These are phyloP conservation scores for Talaromyces piceae DNA, from an alignment of 2,329 filamentous ascomycete species.

Conservation along the genomic window DNA sequence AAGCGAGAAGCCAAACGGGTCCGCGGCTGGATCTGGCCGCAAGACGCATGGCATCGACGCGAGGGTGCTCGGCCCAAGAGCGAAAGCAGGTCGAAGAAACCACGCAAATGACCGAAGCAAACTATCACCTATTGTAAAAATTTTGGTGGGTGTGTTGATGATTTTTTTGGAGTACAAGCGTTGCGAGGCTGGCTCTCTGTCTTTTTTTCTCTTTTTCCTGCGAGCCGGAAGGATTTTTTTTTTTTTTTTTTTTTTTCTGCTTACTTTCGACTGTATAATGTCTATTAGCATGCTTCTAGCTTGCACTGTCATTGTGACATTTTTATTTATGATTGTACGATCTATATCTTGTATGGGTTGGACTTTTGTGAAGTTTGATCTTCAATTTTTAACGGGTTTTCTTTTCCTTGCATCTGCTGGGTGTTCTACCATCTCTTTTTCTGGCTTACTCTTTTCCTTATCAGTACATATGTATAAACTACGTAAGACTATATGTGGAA, in stretches of 20 bases:
- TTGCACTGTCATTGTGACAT: neutral
- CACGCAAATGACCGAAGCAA: constrained; percentile 30
- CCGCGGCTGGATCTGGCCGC: constrained; percentile 56
- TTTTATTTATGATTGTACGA: neutral
- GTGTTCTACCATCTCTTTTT: too few species aligned
- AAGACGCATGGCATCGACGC: constrained; percentile 52
- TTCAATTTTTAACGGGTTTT: neutral
- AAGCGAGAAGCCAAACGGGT: constrained; percentile 53
- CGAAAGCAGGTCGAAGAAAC: constrained; percentile 24
- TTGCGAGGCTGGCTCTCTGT: neutral
- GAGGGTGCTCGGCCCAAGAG: constrained; percentile 36
- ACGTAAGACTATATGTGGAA: too few species aligned
- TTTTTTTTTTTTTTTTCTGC: neutral
- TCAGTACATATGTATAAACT: too few species aligned
- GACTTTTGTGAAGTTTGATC: neutral
- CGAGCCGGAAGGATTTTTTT: too few species aligned
- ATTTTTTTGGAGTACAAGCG: neutral
- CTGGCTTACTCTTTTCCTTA: too few species aligned
- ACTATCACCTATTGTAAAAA: too few species aligned
- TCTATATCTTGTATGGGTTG: neutral
- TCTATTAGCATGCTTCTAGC: neutral
- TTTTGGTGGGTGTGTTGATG: neutral
- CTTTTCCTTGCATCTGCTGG: neutral
- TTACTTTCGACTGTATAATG: neutral
- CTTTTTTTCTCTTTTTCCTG: neutral